Percentiles rank a stretch among this genome's conserved stretches.
These are phyloP conservation scores for Aristolochia fimbriata DNA, from an alignment of 164 flowering plant species.

Conservation along the genomic window DNA sequence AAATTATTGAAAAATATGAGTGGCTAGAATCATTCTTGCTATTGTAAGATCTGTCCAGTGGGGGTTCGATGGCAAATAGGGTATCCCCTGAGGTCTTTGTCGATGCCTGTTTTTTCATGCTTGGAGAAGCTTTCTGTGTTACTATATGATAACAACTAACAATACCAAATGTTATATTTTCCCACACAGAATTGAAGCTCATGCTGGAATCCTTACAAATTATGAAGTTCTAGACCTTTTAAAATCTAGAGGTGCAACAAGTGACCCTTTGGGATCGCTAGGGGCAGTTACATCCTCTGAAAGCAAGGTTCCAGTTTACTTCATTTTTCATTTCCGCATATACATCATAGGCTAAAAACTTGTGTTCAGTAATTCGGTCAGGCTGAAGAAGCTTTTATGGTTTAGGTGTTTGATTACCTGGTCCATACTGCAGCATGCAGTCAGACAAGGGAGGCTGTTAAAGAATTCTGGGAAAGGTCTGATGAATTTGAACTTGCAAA, in stretches of 20 bases:
- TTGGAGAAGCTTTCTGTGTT: too few species aligned
- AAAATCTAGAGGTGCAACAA: conserved; percentile 60
- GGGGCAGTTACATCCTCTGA: conserved; percentile 44
- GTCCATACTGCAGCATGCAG: conserved; percentile 43
- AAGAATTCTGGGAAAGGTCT: conserved; percentile 32
- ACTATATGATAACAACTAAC: too few species aligned
- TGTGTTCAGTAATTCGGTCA: background rate
- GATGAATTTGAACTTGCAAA: conserved; percentile 44
- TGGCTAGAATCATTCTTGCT: too few species aligned
- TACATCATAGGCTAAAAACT: background rate
- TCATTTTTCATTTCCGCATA: background rate
- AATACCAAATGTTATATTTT: too few species aligned
- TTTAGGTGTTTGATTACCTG: conserved; percentile 69
- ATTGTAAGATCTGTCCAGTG: too few species aligned
- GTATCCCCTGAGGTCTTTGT: too few species aligned
- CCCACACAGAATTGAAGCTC: conserved; percentile 24
- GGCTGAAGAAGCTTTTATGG: background rate
- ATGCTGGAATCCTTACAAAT: conserved; percentile 72
- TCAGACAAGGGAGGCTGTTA: conserved; percentile 50
- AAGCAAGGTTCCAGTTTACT: conserved; percentile 34
- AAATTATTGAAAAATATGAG: too few species aligned
- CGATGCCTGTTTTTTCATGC: too few species aligned
- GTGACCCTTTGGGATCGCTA: conserved; percentile 45
- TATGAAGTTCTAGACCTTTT: conserved; percentile 77
- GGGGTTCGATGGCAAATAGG: too few species aligned